A percentile compares a stretch with the other conserved stretches of the same genome.
These are phyloP conservation scores for Lepraria neglecta DNA, from an alignment of 495 filamentous ascomycete genomes.

Conservation along the genomic window DNA sequence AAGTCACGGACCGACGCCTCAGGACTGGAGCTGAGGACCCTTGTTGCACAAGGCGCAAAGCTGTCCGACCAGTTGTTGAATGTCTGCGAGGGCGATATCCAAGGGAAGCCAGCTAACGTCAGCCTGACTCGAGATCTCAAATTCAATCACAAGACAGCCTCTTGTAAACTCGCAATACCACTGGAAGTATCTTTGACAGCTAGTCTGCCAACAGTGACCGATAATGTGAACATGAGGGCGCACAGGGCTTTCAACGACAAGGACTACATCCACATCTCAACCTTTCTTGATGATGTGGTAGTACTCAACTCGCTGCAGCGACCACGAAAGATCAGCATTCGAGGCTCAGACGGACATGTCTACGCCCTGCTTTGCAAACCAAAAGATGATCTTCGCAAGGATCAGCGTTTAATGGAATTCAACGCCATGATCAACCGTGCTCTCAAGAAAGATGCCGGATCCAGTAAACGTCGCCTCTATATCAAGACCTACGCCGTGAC, in stretches of 20 bases:
- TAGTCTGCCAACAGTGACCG: slow-evolving; percentile 68
- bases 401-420: slow-evolving; percentile 98
- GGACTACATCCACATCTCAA: slow-evolving; percentile 54
- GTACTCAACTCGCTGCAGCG: slow-evolving; percentile 89
- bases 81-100: slow-evolving; percentile 67
- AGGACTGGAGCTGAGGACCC: slow-evolving; percentile 51
- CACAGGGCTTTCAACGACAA: slow-evolving; percentile 72
- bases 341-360: slow-evolving; percentile 77
- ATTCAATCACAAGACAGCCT: slow-evolving; percentile 77
- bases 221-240: slow-evolving; percentile 57
- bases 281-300: slow-evolving; percentile 75
- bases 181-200: slow-evolving; percentile 78
- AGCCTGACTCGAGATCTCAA: slow-evolving; percentile 67
- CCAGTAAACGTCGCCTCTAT: slow-evolving; percentile 76
- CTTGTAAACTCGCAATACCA: slow-evolving; percentile 79
- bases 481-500: slow-evolving; percentile 97
- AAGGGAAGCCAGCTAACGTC: slow-evolving; percentile 62
- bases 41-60: slow-evolving; percentile 73
- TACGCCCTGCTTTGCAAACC: slow-evolving; percentile 95
- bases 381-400: slow-evolving; percentile 94
- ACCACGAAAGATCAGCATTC: slow-evolving; percentile 81
- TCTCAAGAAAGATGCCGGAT: slow-evolving; percentile 82
- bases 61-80: slow-evolving; percentile 76
- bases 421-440: slow-evolving; percentile 95
- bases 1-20: slow-evolving; percentile 40